These are phyloP conservation scores for Thielaviopsis populi DNA, from an alignment of 2,329 filamentous ascomycete species.

Conservation along the genomic window DNA sequence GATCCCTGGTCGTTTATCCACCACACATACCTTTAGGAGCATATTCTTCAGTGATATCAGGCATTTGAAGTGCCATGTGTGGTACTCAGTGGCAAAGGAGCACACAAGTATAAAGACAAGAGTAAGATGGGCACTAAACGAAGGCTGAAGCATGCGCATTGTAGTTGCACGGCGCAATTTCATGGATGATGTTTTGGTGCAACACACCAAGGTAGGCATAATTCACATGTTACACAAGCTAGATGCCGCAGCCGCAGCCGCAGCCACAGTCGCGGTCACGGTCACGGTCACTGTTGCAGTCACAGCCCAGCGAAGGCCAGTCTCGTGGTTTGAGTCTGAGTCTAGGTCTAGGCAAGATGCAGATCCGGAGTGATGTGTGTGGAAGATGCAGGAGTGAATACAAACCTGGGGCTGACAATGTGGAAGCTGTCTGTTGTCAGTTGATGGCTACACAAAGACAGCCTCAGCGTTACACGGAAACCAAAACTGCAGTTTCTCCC, in stretches of 20 bases:
- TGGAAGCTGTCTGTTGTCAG: not conserved
- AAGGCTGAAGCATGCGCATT: not conserved
- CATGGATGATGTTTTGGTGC: not conserved
- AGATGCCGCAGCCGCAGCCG: not conserved
- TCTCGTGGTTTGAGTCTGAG: not conserved
- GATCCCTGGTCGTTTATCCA: too few species aligned
- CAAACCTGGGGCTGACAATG: too few species aligned
- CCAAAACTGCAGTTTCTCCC: not conserved
- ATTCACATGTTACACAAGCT: not conserved
- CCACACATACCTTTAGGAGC: not conserved
- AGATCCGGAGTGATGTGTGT: too few species aligned
- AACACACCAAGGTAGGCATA: not conserved
- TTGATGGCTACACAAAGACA: not conserved
- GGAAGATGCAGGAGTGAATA: too few species aligned
- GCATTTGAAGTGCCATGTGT: not conserved
- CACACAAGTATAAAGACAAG: not conserved
- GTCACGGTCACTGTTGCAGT: not conserved
- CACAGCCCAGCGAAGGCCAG: not conserved
- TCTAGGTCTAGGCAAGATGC: too few species aligned
- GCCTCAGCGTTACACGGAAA: not conserved
- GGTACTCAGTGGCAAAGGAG: not conserved
- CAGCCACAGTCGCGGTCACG: too few species aligned
- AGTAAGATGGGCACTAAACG: constrained; percentile 3
- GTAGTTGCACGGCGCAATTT: not conserved
- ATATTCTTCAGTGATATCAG: not conserved